A percentile compares a stretch with the other conserved stretches of the same genome.
phyloP scores from a whole-genome alignment of 345 rosid genomes.

The Linum lewisii region DNA sequence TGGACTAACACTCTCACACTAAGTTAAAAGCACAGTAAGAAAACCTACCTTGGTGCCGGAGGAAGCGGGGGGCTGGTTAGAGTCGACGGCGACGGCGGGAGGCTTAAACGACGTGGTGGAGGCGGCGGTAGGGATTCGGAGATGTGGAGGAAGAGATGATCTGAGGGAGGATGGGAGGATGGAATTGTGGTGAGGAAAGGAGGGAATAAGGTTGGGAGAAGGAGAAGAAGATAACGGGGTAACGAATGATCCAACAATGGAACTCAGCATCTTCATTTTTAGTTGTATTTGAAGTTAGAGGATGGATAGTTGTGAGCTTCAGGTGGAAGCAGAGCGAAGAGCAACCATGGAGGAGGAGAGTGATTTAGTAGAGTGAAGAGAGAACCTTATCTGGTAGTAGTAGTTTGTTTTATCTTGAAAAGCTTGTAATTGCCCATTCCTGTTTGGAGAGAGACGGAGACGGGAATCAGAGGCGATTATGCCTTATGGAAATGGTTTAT shows the following conservation, averaged over 20 bases:
- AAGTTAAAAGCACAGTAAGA: neutral
- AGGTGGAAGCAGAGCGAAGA: neutral
- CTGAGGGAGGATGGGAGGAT: conserved; percentile 19
- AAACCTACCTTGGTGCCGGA: conserved; percentile 20
- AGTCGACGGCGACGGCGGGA: conserved; percentile 25
- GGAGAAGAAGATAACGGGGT: conserved; percentile 1
- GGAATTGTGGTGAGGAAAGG: conserved; percentile 1
- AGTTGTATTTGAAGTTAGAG: neutral
- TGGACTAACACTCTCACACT: too few relatives aligned
- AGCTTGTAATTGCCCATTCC: neutral
- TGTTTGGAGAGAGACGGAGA: neutral
- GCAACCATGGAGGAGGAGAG: neutral
- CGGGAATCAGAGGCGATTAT: too few relatives aligned
- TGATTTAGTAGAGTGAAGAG: neutral
- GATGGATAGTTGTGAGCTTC: neutral
- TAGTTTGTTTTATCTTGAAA: neutral
- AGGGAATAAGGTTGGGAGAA: conserved; percentile 5
- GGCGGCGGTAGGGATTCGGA: neutral
- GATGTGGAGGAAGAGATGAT: conserved; percentile 6
- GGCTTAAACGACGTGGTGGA: neutral
- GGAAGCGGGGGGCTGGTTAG: conserved; percentile 26
- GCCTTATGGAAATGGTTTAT: too few relatives aligned
- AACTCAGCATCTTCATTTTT: conserved; percentile 11
- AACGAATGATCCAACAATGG: conserved; percentile 18
- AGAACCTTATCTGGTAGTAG: neutral